These are phyloP conservation scores for Pyricularia sp. DNA, from an alignment of 2,329 filamentous ascomycete genomes.

Conservation along the genomic window DNA sequence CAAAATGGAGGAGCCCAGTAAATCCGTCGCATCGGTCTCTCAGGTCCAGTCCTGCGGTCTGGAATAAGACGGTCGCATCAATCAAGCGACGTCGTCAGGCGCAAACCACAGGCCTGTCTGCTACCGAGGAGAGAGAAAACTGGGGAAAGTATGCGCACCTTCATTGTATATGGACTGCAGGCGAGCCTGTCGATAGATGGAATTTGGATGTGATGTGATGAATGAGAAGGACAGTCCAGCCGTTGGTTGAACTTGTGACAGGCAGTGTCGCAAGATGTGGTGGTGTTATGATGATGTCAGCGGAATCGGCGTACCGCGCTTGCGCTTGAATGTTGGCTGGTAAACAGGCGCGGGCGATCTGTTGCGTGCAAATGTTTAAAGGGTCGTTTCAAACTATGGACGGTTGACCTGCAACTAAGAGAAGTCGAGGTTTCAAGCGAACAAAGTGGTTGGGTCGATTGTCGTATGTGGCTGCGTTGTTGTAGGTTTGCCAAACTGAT, in stretches of 20 bases:
- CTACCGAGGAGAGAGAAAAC: background rate
- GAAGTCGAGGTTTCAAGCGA: background rate
- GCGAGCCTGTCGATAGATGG: background rate
- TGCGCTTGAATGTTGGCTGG: background rate
- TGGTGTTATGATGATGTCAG: background rate
- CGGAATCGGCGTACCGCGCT: background rate
- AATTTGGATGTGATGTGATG: background rate
- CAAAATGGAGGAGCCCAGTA: background rate
- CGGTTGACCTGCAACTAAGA: background rate
- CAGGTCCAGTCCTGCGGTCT: background rate
- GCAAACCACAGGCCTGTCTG: background rate
- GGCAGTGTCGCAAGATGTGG: background rate
- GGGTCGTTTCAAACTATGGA: background rate
- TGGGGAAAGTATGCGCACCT: slow-evolving; percentile 11
- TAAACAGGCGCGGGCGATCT: background rate
- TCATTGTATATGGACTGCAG: slow-evolving; percentile 10
- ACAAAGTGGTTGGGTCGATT: background rate
- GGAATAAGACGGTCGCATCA: background rate
- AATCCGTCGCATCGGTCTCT: background rate
- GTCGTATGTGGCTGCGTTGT: background rate
- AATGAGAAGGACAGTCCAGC: background rate
- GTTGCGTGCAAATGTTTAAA: background rate
- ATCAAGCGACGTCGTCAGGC: background rate
- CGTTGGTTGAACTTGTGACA: background rate
- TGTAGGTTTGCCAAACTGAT: background rate